A percentile compares a stretch with the other conserved stretches of the same genome.
These are phyloP conservation scores for Tilletia indica DNA, from an alignment of 1,284 basidiomycete genomes.

Conservation along the genomic window DNA sequence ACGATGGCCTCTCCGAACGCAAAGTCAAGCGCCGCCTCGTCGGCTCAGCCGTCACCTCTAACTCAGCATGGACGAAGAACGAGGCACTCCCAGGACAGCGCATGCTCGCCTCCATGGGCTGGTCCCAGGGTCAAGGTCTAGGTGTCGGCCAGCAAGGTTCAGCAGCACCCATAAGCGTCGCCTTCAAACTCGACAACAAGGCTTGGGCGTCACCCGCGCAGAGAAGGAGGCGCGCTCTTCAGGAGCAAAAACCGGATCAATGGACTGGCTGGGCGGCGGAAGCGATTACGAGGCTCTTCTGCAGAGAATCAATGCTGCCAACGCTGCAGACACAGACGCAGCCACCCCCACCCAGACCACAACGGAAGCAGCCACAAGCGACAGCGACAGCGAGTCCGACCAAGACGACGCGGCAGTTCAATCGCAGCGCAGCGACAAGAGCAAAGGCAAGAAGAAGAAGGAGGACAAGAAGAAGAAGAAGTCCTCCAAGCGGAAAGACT, in stretches of 20 bases:
- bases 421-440: background rate
- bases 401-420: background rate
- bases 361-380: slow-evolving; percentile 15
- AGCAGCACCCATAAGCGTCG: slow-evolving; percentile 45
- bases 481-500: slow-evolving; percentile 20
- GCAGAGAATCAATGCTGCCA: slow-evolving; percentile 52
- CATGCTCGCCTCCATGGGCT: slow-evolving; percentile 54
- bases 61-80: slow-evolving; percentile 50
- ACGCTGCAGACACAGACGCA: slow-evolving; percentile 29
- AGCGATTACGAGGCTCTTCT: slow-evolving; percentile 51
- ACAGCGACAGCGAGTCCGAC: slow-evolving; percentile 4
- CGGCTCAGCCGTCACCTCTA: slow-evolving; percentile 43
- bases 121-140: slow-evolving; percentile 48
- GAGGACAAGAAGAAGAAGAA: slow-evolving; percentile 27
- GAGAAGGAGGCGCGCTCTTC: slow-evolving; percentile 48
- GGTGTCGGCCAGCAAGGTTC: slow-evolving; percentile 42
- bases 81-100: slow-evolving; percentile 51
- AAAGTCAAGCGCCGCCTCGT: slow-evolving; percentile 52
- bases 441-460: slow-evolving; percentile 25
- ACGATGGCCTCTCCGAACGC: slow-evolving; percentile 47
- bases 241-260: slow-evolving; percentile 35
- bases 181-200: slow-evolving; percentile 54
- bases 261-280: slow-evolving; percentile 46
- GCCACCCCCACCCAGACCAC: slow-evolving; percentile 17
- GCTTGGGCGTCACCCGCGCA: slow-evolving; percentile 49